Conservation (phyloP, 148 eudicot genomes). For the Linanthus parryae region DNA sequence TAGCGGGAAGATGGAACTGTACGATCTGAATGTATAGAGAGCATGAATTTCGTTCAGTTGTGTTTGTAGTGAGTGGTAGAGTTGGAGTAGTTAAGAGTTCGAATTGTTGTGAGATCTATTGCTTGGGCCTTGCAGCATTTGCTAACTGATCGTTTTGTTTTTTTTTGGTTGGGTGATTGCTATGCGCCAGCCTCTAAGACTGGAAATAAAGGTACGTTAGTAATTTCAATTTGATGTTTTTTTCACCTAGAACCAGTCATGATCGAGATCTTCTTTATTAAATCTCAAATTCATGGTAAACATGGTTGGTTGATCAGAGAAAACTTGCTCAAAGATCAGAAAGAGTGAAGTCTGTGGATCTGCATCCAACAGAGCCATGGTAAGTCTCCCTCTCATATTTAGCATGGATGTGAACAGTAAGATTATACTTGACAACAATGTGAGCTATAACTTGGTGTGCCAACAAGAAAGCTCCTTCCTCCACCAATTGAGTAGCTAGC, state of each 20-base stretch:
- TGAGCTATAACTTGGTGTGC: not conserved
- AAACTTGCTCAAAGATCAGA: conserved; percentile 73
- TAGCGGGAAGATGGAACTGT: conserved; percentile 13
- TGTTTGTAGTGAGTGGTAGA: conserved; percentile 3
- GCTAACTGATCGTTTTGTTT: conserved; percentile 14
- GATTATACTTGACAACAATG: not conserved
- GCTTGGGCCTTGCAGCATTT: not conserved
- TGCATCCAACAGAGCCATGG: conserved; percentile 88
- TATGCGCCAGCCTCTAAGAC: conserved; percentile 65
- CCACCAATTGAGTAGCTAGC: not conserved
- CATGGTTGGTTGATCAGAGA: conserved; percentile 35
- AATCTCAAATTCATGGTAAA: not conserved
- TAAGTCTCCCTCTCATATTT: no score
- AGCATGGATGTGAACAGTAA: no score
- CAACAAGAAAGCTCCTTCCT: not conserved
- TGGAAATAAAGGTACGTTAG: conserved; percentile 67
- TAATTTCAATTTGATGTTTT: not conserved
- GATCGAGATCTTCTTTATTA: not conserved
- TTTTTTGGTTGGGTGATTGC: conserved; percentile 17
- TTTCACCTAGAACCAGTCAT: not conserved
- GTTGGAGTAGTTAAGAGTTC: not conserved
- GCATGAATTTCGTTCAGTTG: not conserved
- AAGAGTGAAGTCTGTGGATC: conserved; percentile 79
- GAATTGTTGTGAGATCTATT: conserved; percentile 25
- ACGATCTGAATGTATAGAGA: conserved; percentile 10